Evolutionary conservation across 257 asterid species (phyloP), one percentile per base, ranked within the genome.

Genomic region (Solanum okadae): DNA sequence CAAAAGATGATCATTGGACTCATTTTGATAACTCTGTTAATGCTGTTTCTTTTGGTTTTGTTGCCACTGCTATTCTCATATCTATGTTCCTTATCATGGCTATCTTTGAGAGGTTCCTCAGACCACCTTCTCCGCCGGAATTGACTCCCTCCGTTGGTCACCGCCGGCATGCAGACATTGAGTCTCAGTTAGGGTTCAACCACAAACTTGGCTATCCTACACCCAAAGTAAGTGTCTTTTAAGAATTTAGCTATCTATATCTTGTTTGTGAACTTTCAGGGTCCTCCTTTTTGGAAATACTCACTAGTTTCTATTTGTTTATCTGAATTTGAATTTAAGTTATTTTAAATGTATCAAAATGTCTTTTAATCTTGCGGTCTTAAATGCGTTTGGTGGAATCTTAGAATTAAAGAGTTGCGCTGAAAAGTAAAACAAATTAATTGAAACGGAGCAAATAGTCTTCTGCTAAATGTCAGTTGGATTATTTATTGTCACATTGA

Each of bases 1-100:
- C 91, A 89, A 95, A 67, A 85, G 98, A 94, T 56, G 98, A 94
- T 65, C 97, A 96, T 82, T 94, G 95, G 99, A 94, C 96, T 37
- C 98, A 96, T 91, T 96, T 95, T 87, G 99, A 96, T 79, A 96
- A 94, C 93, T 96, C 99, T 4, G 95, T 94, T 0, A 95, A 95
- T 77, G 98, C 99, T 15, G 98, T 96, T 44, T 96, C 99, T 3
- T 96, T 96, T 73, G 99, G 99, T 85, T 96, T 96, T 89, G 98
- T 96, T 5, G 99, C 99, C 79, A 96, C 99, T 84, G 99, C 98
- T 77, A 93, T 96, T 87, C 98, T 96, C 35, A 94, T 96, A 72
- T 96, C 98, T 25, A 96, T 96, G 99, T 96, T 96, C 84, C 98
- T 96, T 29, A 95, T 96, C 10, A 96, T 96, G 99, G 99, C 99